Conservation (phyloP, 768 basidiomycete genomes). For the Cyclocybe cylindracea region DNA sequence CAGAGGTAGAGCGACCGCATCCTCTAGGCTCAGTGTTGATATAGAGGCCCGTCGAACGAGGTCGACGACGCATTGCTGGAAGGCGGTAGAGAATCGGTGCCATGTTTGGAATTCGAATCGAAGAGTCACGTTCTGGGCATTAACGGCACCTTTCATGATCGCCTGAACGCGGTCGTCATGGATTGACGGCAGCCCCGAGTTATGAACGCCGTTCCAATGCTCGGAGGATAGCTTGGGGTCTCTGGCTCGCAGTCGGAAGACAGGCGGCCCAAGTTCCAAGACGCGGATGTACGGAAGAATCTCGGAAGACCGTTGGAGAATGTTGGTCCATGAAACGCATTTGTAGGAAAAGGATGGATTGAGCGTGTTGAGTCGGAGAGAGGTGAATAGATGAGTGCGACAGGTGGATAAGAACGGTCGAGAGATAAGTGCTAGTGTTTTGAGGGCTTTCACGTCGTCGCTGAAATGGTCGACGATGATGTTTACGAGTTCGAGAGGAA, state of each 20-base stretch:
- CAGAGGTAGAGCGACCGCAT: slow-evolving; percentile 9
- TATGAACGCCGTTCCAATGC: slow-evolving; percentile 6
- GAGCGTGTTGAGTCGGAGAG: slow-evolving; percentile 10
- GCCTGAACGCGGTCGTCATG: slow-evolving; percentile 7
- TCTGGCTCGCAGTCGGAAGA: slow-evolving; percentile 9
- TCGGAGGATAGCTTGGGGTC: background rate
- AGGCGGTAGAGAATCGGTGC: slow-evolving; percentile 7
- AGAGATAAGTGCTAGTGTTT: slow-evolving; percentile 8
- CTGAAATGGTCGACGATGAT: slow-evolving; percentile 10
- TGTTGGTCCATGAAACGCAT: slow-evolving; percentile 6
- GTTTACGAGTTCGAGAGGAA: slow-evolving; percentile 10
- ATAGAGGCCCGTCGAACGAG: slow-evolving; percentile 5
- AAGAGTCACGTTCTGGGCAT: slow-evolving; percentile 8
- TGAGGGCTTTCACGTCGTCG: slow-evolving; percentile 1
- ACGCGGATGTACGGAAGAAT: slow-evolving; percentile 8
- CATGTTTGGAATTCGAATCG: slow-evolving; percentile 16
- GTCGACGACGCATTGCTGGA: slow-evolving; percentile 1
- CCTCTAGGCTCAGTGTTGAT: slow-evolving; percentile 11
- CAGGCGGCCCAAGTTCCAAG: slow-evolving; percentile 14
- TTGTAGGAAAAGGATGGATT: slow-evolving; percentile 13
- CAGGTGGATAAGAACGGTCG: slow-evolving; percentile 10
- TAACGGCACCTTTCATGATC: slow-evolving; percentile 2
- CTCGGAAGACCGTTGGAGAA: slow-evolving; percentile 2
- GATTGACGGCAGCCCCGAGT: slow-evolving; percentile 8
- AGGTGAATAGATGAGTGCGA: slow-evolving; percentile 13